phyloP scores from a whole-genome alignment of 495 filamentous ascomycete genomes.

The Copromyces sp. region DNA sequence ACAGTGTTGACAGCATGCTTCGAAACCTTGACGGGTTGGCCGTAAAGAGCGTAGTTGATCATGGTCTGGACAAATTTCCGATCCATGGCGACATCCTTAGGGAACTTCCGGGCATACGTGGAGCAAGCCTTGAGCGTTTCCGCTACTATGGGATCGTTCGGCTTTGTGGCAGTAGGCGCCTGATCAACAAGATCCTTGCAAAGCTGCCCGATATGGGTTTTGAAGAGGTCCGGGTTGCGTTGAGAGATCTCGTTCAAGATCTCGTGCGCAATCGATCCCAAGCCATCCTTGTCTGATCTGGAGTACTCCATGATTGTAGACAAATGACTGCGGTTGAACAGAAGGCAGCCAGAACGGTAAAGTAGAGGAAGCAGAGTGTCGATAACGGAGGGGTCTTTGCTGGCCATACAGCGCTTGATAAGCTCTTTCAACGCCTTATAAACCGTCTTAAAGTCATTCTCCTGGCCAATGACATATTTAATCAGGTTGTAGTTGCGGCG shows the following conservation, averaged over 20 bases:
- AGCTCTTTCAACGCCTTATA: constrained; percentile 85
- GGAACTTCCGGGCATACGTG: constrained; percentile 75
- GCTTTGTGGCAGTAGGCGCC: constrained; percentile 56
- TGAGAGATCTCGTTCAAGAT: constrained; percentile 88
- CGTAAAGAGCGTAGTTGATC: constrained; percentile 68
- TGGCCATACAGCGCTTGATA: constrained; percentile 60
- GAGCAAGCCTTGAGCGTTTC: constrained; percentile 90
- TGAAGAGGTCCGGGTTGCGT: constrained; percentile 77
- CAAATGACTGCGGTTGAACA: constrained; percentile 92
- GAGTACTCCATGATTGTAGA: constrained; percentile 81
- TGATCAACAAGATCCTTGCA: constrained; percentile 74
- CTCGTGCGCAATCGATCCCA: constrained; percentile 76
- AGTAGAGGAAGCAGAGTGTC: constrained; percentile 77
- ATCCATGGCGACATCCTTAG: constrained; percentile 74
- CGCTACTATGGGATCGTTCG: constrained; percentile 58
- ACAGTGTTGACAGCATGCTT: constrained; percentile 91
- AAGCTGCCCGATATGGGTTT: constrained; percentile 84
- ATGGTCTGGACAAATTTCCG: constrained; percentile 76
- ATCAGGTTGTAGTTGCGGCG: constrained; percentile 85
- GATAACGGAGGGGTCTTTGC: constrained; percentile 44
- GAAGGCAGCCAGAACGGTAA: constrained; percentile 69
- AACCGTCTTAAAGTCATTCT: constrained; percentile 85
- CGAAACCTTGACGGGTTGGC: constrained; percentile 68
- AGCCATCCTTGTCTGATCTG: constrained; percentile 63
- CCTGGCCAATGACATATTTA: constrained; percentile 70